phyloP scores from a whole-genome alignment of 2,329 filamentous ascomycete species.

The Aspergillus sp. region DNA sequence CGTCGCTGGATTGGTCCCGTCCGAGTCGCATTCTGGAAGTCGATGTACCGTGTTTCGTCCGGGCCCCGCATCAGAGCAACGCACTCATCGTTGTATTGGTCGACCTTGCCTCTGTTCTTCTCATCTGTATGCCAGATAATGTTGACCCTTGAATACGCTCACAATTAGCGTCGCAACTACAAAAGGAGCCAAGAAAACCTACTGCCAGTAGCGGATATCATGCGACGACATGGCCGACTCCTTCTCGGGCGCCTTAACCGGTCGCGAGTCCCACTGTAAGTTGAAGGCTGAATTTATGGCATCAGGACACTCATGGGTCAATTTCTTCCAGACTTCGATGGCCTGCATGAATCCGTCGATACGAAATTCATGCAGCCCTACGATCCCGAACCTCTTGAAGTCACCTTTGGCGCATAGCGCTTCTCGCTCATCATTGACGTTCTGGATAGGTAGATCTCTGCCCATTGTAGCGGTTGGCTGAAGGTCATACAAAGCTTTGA shows the following conservation, averaged over 20 bases:
- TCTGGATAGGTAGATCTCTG: background rate
- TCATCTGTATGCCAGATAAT: slow-evolving; percentile 1
- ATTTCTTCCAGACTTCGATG: background rate
- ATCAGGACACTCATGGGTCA: background rate
- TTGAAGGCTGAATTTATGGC: background rate
- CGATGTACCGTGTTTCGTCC: background rate
- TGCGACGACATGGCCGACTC: background rate
- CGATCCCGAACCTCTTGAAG: background rate
- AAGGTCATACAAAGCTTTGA: background rate
- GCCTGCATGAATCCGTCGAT: background rate
- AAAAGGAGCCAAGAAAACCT: background rate
- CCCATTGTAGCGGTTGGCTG: background rate
- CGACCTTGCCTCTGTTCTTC: background rate
- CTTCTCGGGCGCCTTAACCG: background rate
- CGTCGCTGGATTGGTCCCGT: background rate
- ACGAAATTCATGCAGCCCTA: background rate
- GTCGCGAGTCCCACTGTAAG: slow-evolving; percentile 1
- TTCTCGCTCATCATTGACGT: background rate
- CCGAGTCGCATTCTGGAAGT: background rate
- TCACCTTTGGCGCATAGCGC: slow-evolving; percentile 1
- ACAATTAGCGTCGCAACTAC: background rate
- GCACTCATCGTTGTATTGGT: background rate
- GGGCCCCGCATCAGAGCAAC: background rate
- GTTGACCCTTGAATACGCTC: background rate
- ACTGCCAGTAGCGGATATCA: slow-evolving; percentile 7